Percentiles rank a stretch among this genome's conserved stretches.
Evolutionary conservation across 495 filamentous ascomycete species (phyloP).

Genomic region (Bathelium albidoporum): DNA sequence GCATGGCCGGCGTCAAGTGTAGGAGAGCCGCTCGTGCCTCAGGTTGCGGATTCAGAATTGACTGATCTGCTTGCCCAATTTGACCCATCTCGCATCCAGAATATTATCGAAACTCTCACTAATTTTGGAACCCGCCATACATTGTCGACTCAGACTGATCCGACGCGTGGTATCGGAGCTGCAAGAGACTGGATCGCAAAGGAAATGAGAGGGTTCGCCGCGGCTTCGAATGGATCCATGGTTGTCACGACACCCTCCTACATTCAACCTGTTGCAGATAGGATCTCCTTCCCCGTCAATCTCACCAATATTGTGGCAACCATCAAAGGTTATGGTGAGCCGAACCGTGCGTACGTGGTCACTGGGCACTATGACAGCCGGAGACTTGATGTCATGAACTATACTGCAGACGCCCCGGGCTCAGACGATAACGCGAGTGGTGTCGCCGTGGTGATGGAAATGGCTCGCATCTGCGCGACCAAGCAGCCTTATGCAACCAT

Average conservation of each 20-base stretch:
- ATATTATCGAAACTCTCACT: slow-evolving; percentile 38
- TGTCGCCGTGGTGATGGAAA: slow-evolving; percentile 37
- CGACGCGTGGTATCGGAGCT: slow-evolving; percentile 41
- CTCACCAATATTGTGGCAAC: slow-evolving; percentile 44
- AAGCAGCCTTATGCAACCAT: slow-evolving; percentile 39
- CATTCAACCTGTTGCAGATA: slow-evolving; percentile 32
- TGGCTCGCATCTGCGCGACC: slow-evolving; percentile 38
- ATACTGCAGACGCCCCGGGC: slow-evolving; percentile 41
- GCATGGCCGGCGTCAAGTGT: slow-evolving; percentile 27
- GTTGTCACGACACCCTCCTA: slow-evolving; percentile 37
- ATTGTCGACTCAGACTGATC: slow-evolving; percentile 37
- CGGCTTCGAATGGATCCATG: slow-evolving; percentile 31
- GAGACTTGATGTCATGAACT: slow-evolving; percentile 38
- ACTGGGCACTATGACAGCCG: slow-evolving; percentile 46
- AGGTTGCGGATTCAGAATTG: slow-evolving; percentile 37
- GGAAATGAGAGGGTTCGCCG: slow-evolving; percentile 34
- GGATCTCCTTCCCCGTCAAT: slow-evolving; percentile 37
- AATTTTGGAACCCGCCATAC: slow-evolving; percentile 46
- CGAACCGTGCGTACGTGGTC: slow-evolving; percentile 39
- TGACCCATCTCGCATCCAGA: slow-evolving; percentile 33
- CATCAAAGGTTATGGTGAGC: slow-evolving; percentile 38
- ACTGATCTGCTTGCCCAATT: slow-evolving; percentile 34
- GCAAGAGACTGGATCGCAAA: slow-evolving; percentile 43
- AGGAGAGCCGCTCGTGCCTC: slow-evolving; percentile 33
- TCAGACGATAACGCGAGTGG: slow-evolving; percentile 43